Evolutionary conservation across 148 eudicot species (phyloP), one percentile per base, ranked within the genome.

Genomic region (Rhododendron williamsianum): DNA sequence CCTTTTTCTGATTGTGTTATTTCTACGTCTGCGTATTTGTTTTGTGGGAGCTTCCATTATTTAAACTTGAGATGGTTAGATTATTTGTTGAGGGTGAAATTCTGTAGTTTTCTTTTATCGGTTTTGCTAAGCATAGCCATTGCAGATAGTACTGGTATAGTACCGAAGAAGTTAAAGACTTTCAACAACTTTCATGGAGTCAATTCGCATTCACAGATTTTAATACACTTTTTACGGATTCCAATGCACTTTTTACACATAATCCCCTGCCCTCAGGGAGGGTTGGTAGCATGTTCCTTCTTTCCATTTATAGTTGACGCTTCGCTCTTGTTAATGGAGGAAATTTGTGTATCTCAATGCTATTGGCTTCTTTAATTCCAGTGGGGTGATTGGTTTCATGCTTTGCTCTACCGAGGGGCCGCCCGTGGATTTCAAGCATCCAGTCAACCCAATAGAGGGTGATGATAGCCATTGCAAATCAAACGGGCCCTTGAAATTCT

Each of bases 351-450:
- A 72, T 15, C 9, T 73, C 9, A 73, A 36, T 36, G 45, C 21
- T 73, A 18, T 73, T 5, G 78, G 10, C 18, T 73, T 1, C 18
- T 52, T 80, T 76, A 2, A 71, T 92, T 90, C 83, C 93, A 97
- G 99, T 89, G 99, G 98, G 30, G 95, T 95, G 63, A 97, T 97
- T 74, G 99, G 99, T 78, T 97, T 97, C 86, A 97, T 95, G 99
- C 93, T 95, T 60, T 97, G 99, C 88, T 95, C 99, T 1, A 97
- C 98, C 0, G 98, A 94, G 91, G 99, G 99, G 49, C 96, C 98
- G 16, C 72, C 82, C 7, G 99, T 97, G 81, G 93, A 97, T 90
- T 97, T 97, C 83, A 97, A 91, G 92, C 83, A 92, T 86, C 99
- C 99, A 10, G 87, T 95, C 82, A 94, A 95, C 92, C 92, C 98